Conservation (phyloP, 257 asterid species). For the Euphrasia confusa region DNA sequence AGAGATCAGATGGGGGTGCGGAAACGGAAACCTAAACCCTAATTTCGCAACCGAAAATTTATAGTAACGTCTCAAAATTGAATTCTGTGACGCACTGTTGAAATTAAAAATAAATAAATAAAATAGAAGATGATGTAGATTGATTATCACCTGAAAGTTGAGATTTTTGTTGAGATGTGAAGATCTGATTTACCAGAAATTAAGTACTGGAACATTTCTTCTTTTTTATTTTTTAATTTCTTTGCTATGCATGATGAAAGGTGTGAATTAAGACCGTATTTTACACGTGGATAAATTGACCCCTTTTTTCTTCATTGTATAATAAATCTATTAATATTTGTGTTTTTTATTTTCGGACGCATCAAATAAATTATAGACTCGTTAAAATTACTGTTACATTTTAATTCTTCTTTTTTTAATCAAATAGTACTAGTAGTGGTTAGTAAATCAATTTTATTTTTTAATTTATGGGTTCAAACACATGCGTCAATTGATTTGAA, state of each 20-base stretch:
- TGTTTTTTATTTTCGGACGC: too few species aligned
- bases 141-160: conserved; percentile 27
- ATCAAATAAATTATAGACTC: too few species aligned
- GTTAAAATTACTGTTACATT: too few species aligned
- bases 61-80: conserved; percentile 18
- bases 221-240: conserved; percentile 9
- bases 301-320: too few species aligned
- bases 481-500: too few species aligned
- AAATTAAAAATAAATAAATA: not conserved
- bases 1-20: conserved; percentile 12
- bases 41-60: conserved; percentile 18
- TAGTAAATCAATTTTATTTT: too few species aligned
- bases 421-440: too few species aligned
- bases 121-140: conserved; percentile 15
- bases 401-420: too few species aligned
- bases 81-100: conserved; percentile 2
- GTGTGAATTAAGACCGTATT: not conserved
- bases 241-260: not conserved
- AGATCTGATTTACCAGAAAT: conserved; percentile 30
- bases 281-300: conserved; percentile 21
- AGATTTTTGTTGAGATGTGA: conserved; percentile 20
- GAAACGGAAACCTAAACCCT: conserved; percentile 37
- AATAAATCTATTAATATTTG: too few species aligned
- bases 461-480: too few species aligned
- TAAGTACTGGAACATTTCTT: not conserved